Percentiles rank a stretch among this genome's conserved stretches.
Evolutionary conservation across 345 rosid species (phyloP).

Genomic region (Murraya paniculata): DNA sequence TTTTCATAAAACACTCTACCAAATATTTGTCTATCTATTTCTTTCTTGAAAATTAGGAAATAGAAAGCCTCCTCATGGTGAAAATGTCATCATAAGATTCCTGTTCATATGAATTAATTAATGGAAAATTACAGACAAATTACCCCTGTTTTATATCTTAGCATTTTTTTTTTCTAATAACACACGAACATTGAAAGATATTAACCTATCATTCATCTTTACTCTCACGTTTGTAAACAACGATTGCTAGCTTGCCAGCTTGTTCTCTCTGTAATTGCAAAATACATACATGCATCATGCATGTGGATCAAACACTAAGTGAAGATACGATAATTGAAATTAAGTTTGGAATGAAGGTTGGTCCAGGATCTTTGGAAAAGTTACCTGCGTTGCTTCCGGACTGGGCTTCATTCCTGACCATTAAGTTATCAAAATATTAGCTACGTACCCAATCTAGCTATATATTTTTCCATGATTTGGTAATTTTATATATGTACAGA

Average conservation of each 20-base stretch:
- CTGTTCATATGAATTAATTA: no score
- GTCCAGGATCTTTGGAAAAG: conserved; percentile 16
- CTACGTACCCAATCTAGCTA: no score
- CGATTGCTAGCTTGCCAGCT: neutral
- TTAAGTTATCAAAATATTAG: conserved; percentile 12
- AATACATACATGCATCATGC: no score
- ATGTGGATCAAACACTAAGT: neutral
- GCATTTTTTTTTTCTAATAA: no score
- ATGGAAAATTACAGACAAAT: no score
- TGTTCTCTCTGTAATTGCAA: no score
- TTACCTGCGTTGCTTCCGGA: conserved; percentile 17
- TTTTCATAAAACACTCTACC: neutral
- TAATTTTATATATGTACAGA: no score
- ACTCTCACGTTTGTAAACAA: neutral
- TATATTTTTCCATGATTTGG: no score
- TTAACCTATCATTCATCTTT: neutral
- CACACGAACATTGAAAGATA: neutral
- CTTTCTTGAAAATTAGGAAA: no score
- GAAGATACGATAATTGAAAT: neutral
- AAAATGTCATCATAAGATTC: no score
- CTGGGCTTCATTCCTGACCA: conserved; percentile 28
- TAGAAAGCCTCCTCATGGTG: neutral
- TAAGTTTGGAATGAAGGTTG: conserved; percentile 25
- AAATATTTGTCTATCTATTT: no score
- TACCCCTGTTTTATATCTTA: no score